Evolutionary conservation across 108 stramenopile species (phyloP).

Genomic region (Asterionellopsis glacialis): DNA sequence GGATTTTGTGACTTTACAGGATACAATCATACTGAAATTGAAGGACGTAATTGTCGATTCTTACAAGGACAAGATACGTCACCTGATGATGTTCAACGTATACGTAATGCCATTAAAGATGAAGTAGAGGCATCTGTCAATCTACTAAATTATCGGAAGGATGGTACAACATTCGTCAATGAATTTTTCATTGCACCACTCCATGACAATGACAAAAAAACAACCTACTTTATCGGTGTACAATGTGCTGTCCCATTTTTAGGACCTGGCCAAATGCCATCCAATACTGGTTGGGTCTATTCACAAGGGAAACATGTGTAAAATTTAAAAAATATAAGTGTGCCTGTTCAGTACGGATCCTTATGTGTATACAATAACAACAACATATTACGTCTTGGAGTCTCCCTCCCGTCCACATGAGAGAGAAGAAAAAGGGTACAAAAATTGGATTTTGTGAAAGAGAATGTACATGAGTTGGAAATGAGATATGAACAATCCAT

Average conservation of each 20-base stretch:
- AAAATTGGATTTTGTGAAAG: too few species aligned
- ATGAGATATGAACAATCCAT: too few species aligned
- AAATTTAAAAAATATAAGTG: background rate
- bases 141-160: constrained; percentile 37
- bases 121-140: constrained; percentile 32
- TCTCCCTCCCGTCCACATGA: too few species aligned
- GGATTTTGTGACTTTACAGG: constrained; percentile 31
- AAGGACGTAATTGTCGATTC: constrained; percentile 32
- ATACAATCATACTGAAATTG: constrained; percentile 21
- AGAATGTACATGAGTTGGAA: too few species aligned
- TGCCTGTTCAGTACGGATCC: constrained; percentile 8
- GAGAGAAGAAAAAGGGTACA: too few species aligned
- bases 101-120: constrained; percentile 19
- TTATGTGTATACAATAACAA: too few species aligned
- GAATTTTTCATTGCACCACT: constrained; percentile 38
- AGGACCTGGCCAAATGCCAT: constrained; percentile 25
- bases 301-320: constrained; percentile 31
- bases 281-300: constrained; percentile 41
- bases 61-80: constrained; percentile 22
- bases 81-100: constrained; percentile 17
- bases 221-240: constrained; percentile 32
- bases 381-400: too few species aligned
- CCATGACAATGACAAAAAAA: constrained; percentile 11
- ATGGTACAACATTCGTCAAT: constrained; percentile 35
- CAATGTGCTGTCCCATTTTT: constrained; percentile 20